Evolutionary conservation across 805 yeast genomes (phyloP).

Genomic region (Scheffersomyces coipomensis): DNA sequence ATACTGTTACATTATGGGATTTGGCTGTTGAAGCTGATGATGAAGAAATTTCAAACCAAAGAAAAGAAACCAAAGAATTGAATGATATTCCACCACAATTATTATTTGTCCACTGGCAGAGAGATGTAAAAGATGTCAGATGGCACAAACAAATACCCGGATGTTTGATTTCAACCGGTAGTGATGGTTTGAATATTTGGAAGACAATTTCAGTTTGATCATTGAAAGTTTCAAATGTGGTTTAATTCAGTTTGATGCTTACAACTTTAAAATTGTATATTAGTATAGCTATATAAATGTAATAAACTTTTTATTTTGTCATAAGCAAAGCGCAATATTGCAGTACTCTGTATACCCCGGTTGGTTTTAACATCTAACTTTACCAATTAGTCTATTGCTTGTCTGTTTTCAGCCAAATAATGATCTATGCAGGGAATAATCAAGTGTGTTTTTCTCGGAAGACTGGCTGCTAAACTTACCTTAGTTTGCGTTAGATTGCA

Average conservation of each 20-base stretch:
- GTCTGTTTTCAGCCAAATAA: too few relatives aligned
- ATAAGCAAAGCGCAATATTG: too few relatives aligned
- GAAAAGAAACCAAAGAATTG: slow-evolving; percentile 72
- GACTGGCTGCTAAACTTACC: not conserved
- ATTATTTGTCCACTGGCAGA: slow-evolving; percentile 97
- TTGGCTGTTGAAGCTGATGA: slow-evolving; percentile 98
- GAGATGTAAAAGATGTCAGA: slow-evolving; percentile 94
- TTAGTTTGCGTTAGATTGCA: not conserved
- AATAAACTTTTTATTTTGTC: too few relatives aligned
- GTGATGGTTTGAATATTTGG: slow-evolving; percentile 93
- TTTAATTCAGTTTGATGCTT: not conserved
- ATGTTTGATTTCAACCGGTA: slow-evolving; percentile 88
- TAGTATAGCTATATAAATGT: not conserved
- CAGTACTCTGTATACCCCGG: too few relatives aligned
- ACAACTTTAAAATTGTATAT: not conserved
- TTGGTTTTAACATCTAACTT: too few relatives aligned
- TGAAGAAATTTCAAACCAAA: slow-evolving; percentile 88
- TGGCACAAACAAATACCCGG: slow-evolving; percentile 99
- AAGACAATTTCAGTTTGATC: slow-evolving; percentile 87
- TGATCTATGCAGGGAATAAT: too few relatives aligned
- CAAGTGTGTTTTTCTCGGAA: too few relatives aligned
- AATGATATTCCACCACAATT: slow-evolving; percentile 93
- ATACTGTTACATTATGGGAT: slow-evolving; percentile 97
- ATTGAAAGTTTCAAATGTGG: slow-evolving; percentile 1
- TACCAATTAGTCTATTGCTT: too few relatives aligned